Evolutionary conservation across 352 stramenopile species (phyloP).

Genomic region (Phytophthora cactorum): DNA sequence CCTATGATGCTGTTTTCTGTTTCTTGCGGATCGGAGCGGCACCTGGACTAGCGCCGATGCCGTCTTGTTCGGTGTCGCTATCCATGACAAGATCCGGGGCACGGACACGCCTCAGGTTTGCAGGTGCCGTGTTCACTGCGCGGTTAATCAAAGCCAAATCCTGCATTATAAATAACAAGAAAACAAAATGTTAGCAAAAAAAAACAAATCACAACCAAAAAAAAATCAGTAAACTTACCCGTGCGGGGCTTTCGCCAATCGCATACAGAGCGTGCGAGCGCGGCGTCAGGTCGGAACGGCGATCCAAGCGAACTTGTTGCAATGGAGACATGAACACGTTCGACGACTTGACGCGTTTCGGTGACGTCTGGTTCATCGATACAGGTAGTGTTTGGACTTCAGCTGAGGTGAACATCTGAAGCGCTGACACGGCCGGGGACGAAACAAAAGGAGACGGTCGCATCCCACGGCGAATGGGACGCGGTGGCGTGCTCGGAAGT

Average conservation of each 20-base stretch:
- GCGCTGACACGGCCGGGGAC: constrained; percentile 46
- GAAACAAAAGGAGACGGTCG: constrained; percentile 52
- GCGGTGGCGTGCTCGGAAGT: constrained; percentile 59
- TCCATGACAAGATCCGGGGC: constrained; percentile 36
- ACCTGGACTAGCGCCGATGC: neutral
- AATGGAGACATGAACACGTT: constrained; percentile 90
- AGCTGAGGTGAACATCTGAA: constrained; percentile 69
- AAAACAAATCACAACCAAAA: neutral
- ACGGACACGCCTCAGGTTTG: constrained; percentile 17
- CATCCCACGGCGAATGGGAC: constrained; percentile 24
- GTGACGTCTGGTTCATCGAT: constrained; percentile 78
- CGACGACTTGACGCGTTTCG: constrained; percentile 77
- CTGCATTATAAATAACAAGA: constrained; percentile 26
- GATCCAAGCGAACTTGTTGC: constrained; percentile 76
- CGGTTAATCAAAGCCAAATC: constrained; percentile 80
- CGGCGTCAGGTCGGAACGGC: constrained; percentile 73
- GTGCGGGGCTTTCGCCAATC: constrained; percentile 84
- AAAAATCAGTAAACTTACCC: constrained; percentile 50
- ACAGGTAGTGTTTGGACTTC: constrained; percentile 84
- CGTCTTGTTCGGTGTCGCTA: constrained; percentile 41
- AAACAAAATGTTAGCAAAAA: neutral
- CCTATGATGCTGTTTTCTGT: constrained; percentile 35
- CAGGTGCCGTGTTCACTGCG: constrained; percentile 60
- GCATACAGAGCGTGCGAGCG: constrained; percentile 86
- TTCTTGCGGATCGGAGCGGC: constrained; percentile 28